Percentiles rank a stretch among this genome's conserved stretches.
These are phyloP conservation scores for Vitis hybrid DNA, from an alignment of 177 flowering plant genomes.

Conservation along the genomic window DNA sequence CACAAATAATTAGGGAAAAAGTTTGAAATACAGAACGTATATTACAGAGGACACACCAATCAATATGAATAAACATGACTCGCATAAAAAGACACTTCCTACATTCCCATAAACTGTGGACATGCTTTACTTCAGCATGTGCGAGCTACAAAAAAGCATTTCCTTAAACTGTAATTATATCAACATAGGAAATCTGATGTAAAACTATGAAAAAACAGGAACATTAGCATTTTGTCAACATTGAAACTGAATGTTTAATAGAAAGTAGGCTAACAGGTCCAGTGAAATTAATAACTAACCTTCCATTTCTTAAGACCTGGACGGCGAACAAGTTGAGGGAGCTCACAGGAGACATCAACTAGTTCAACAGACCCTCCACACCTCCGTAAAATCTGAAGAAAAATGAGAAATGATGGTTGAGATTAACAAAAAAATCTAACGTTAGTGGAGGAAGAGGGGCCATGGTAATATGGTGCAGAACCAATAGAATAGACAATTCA, in stretches of 20 bases:
- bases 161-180: background rate
- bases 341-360: conserved; percentile 82
- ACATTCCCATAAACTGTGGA: no score
- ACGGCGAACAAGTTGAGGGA: conserved; percentile 78
- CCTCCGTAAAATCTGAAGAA: conserved; percentile 70
- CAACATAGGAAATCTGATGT: background rate
- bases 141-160: background rate
- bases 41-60: no score
- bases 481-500: background rate
- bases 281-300: conserved; percentile 40
- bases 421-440: background rate
- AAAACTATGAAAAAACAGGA: background rate
- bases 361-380: conserved; percentile 87
- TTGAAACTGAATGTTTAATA: background rate
- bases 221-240: background rate
- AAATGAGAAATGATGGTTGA: conserved; percentile 4
- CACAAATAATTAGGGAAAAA: no score
- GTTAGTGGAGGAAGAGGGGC: background rate
- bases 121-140: background rate
- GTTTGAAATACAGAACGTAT: no score
- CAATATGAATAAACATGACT: no score
- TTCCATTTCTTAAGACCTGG: conserved; percentile 92
- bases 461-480: background rate
- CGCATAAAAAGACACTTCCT: no score
- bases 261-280: background rate